These are phyloP conservation scores for Aspergillus sp. DNA, from an alignment of 2,329 filamentous ascomycete genomes.

Conservation along the genomic window DNA sequence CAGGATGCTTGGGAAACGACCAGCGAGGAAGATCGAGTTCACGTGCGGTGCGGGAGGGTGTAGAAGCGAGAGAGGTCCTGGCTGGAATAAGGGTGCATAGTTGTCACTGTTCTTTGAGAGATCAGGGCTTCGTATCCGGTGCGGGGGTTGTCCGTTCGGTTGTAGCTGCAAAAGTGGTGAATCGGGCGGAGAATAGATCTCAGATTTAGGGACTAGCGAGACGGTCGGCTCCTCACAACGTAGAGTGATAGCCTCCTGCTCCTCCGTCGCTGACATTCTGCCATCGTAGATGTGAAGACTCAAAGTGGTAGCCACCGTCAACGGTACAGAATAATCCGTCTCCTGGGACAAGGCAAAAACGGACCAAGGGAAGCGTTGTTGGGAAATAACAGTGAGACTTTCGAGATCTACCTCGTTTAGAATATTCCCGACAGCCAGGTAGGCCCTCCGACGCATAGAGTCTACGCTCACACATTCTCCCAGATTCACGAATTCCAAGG, in stretches of 20 bases:
- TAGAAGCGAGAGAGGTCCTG: conserved; percentile 78
- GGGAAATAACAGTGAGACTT: conserved; percentile 68
- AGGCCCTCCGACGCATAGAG: conserved; percentile 66
- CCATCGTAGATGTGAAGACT: conserved; percentile 83
- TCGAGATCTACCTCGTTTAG: conserved; percentile 81
- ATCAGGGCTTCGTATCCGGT: conserved; percentile 39
- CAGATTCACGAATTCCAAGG: conserved; percentile 50
- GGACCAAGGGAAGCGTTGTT: conserved; percentile 74
- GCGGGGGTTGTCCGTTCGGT: conserved; percentile 38
- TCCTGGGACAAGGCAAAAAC: conserved; percentile 78
- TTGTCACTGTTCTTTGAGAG: conserved; percentile 39
- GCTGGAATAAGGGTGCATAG: conserved; percentile 75
- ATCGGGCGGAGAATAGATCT: conserved; percentile 35
- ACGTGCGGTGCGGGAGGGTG: conserved; percentile 67
- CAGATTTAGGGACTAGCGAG: conserved; percentile 29
- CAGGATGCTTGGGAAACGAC: conserved; percentile 83
- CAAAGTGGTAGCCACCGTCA: conserved; percentile 81
- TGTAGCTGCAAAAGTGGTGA: conserved; percentile 35
- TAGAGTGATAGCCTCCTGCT: conserved; percentile 37
- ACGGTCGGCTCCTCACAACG: conserved; percentile 35
- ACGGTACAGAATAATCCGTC: conserved; percentile 64
- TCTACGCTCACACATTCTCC: conserved; percentile 84
- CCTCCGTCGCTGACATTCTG: conserved; percentile 47
- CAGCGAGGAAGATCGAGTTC: conserved; percentile 84
- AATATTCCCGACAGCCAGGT: conserved; percentile 75